Evolutionary conservation across 768 basidiomycete genomes (phyloP).

Genomic region (Mycena belliarum): DNA sequence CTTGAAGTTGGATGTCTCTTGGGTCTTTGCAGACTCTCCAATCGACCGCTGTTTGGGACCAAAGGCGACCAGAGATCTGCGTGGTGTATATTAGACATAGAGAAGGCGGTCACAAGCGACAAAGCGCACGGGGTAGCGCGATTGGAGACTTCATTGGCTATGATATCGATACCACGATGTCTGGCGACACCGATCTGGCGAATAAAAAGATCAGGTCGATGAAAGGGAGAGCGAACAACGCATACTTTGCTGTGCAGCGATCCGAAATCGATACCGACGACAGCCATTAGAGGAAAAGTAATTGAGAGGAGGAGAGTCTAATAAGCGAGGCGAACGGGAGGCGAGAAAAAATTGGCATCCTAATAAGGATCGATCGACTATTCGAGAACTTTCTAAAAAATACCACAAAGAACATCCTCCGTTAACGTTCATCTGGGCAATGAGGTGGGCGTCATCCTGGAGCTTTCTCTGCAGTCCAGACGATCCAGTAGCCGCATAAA

Average conservation of each 20-base stretch:
- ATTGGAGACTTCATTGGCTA: constrained; percentile 97
- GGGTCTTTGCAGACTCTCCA: constrained; percentile 95
- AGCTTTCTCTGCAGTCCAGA: too few relatives aligned
- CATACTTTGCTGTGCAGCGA: constrained; percentile 84
- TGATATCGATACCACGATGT: constrained; percentile 97
- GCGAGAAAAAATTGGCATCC: background rate
- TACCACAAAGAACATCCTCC: too few relatives aligned
- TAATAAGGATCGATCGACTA: background rate
- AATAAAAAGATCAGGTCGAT: constrained; percentile 17
- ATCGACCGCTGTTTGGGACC: constrained; percentile 88
- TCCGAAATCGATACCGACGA: constrained; percentile 95
- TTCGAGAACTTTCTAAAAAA: background rate
- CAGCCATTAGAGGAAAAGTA: constrained; percentile 59
- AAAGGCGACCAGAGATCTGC: constrained; percentile 91
- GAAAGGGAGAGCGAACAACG: constrained; percentile 15
- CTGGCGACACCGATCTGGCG: constrained; percentile 92
- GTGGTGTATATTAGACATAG: constrained; percentile 1
- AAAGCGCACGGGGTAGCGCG: constrained; percentile 87
- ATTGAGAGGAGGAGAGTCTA: background rate
- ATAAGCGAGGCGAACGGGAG: background rate
- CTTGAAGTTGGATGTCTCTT: constrained; percentile 96
- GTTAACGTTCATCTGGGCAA: too few relatives aligned
- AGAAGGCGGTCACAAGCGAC: background rate
- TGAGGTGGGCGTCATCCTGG: too few relatives aligned
- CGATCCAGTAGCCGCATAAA: too few relatives aligned